Evolutionary conservation across 768 basidiomycete species (phyloP), one percentile per base, ranked within the genome.

Genomic region (Leucosporidium yakuticum): DNA sequence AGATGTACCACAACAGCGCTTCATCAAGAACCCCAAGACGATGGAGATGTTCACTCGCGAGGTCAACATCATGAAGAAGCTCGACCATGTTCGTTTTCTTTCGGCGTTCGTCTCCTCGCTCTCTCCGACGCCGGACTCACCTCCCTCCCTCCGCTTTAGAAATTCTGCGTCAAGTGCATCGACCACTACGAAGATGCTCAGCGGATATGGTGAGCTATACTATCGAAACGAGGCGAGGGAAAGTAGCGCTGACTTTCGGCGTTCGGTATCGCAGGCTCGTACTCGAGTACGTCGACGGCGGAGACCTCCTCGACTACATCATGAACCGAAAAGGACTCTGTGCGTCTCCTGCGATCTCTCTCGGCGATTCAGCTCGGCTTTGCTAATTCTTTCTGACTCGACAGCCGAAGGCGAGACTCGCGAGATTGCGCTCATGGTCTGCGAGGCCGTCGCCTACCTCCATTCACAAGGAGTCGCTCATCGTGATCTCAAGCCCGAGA

Each of bases 221-320:
- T 4, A 76, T 6, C 23, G 27, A 19, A 8, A 11, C 21, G 14
- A 1, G 12, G 47, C 36, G 62, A 51, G 17, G 55, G 25, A 23
- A 15, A 60, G 9, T 62, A 48, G 14, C 14, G 27, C 27, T 29
- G 32, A 25, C 54, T n/a, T 7, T 44, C 36, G 51, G 23, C n/a
- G 27, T 31, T 11, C 39, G 39, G 11, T 9, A 3, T 27, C 19
- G 11, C 56, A 74, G 67, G 63, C 71, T 94, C 36, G 90, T 94
- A 3, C 80, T 94, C 65, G 92, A 96, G 77, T 85, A 85, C 68
- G 83, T 96, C 17, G 85, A 88, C 32, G 95, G 95, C 17, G 94
- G 92, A 0, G 93, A 96, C 77, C 81, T 98, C 19, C 81, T 94
- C 25, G 90, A 75, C 61, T 74, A 73, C 60, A 66, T 69, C 69